Percentiles rank a stretch among this genome's conserved stretches.
Conservation (phyloP, 768 basidiomycete genomes). For the Gyrodon lividus region DNA sequence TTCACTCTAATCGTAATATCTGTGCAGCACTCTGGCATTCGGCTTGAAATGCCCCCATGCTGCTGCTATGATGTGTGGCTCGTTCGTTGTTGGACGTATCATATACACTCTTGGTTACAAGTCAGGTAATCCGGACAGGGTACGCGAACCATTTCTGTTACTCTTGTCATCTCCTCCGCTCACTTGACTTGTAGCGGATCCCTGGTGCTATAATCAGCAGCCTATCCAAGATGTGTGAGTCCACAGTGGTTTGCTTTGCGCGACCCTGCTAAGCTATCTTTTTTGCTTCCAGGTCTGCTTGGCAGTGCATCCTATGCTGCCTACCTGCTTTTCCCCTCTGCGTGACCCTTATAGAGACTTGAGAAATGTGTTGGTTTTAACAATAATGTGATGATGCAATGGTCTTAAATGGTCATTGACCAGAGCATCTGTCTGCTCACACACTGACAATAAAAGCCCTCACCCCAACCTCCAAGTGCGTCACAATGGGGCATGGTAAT, state of each 20-base stretch:
- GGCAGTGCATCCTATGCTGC: conserved; percentile 29
- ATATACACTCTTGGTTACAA: conserved; percentile 48
- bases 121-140: conserved; percentile 42
- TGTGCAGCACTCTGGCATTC: conserved; percentile 38
- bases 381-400: too few species aligned
- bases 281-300: conserved; percentile 18
- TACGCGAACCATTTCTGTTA: conserved; percentile 18
- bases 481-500: background rate
- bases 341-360: conserved; percentile 4
- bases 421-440: too few species aligned
- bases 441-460: too few species aligned
- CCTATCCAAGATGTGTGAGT: conserved; percentile 21
- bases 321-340: conserved; percentile 25
- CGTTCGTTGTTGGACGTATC: conserved; percentile 40
- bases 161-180: conserved; percentile 1
- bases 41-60: conserved; percentile 40
- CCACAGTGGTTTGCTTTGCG: background rate
- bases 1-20: conserved; percentile 5
- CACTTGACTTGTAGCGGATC: conserved; percentile 17
- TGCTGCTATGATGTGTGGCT: conserved; percentile 42
- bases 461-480: too few species aligned
- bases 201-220: conserved; percentile 18
- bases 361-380: background rate
- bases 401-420: too few species aligned
- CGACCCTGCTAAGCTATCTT: background rate